phyloP scores from a whole-genome alignment of 371 early-diverging fungal species.

The Scutellospora calospora region DNA sequence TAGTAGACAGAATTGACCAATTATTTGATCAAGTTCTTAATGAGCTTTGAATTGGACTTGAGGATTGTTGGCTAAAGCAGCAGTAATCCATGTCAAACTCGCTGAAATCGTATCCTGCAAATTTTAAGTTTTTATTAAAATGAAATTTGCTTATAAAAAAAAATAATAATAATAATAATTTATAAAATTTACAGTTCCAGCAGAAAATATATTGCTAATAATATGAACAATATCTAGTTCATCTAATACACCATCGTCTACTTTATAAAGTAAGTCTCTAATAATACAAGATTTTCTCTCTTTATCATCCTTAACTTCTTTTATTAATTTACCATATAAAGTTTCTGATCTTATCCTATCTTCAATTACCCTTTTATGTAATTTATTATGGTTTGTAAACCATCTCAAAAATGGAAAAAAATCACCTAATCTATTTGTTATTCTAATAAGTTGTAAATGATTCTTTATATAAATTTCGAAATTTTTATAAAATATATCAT shows the following conservation, averaged over 20 bases:
- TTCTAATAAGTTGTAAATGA: not conserved
- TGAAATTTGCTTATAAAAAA: too few relatives aligned
- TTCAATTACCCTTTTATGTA: too few relatives aligned
- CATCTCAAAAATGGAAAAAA: too few relatives aligned
- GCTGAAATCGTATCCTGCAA: constrained; percentile 3
- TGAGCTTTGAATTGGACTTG: not conserved
- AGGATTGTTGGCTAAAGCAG: constrained; percentile 2
- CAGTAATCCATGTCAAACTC: not conserved
- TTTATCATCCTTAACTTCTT: too few relatives aligned
- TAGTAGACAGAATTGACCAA: not conserved
- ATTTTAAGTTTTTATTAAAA: not conserved
- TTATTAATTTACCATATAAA: too few relatives aligned
- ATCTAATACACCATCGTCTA: too few relatives aligned
- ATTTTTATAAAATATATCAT: not conserved
- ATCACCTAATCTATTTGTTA: too few relatives aligned
- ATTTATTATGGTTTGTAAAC: too few relatives aligned
- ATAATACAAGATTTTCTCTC: too few relatives aligned
- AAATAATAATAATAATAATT: not conserved
- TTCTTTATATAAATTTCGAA: not conserved
- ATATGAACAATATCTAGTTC: too few relatives aligned
- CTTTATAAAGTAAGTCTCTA: too few relatives aligned
- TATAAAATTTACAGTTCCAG: not conserved
- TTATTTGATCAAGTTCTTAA: not conserved
- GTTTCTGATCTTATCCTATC: too few relatives aligned
- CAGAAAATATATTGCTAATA: not conserved